These are phyloP conservation scores for Teunomyces kruisii DNA, from an alignment of 805 yeast genomes.

Conservation along the genomic window DNA sequence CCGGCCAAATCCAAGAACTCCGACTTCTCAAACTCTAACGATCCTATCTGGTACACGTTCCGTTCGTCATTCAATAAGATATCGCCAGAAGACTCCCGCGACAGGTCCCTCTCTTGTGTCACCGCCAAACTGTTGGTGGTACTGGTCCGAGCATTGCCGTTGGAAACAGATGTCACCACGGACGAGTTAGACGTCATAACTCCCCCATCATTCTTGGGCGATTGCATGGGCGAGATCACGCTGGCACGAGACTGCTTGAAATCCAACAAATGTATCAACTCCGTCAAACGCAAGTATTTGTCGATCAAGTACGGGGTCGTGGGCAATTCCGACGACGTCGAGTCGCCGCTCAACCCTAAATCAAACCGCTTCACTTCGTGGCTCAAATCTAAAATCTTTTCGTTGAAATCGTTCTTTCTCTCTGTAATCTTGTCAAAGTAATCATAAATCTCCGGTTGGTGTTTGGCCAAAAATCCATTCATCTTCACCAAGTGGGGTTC, in stretches of 20 bases:
- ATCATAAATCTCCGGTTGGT: conserved; percentile 57
- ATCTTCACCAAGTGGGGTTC: conserved; percentile 76
- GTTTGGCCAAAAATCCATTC: conserved; percentile 65
- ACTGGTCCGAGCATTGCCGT: not conserved
- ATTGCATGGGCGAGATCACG: conserved; percentile 5
- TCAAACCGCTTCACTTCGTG: conserved; percentile 59
- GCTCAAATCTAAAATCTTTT: conserved; percentile 55
- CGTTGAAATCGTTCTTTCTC: conserved; percentile 63
- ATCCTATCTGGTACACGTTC: conserved; percentile 44
- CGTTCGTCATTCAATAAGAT: conserved; percentile 21
- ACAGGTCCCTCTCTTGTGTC: conserved; percentile 3
- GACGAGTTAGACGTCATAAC: conserved; percentile 11
- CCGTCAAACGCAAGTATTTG: conserved; percentile 59
- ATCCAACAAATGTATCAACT: conserved; percentile 51
- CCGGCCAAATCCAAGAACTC: conserved; percentile 41
- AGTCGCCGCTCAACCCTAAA: conserved; percentile 50
- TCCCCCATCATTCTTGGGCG: conserved; percentile 6
- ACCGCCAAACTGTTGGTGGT: not conserved
- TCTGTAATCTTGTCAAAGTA: conserved; percentile 75
- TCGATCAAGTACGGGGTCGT: conserved; percentile 69
- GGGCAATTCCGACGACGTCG: conserved; percentile 57
- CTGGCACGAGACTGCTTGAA: conserved; percentile 8
- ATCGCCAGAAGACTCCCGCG: conserved; percentile 7
- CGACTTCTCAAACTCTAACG: conserved; percentile 50
- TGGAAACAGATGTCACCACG: conserved; percentile 7